These are phyloP conservation scores for Aureobasidium leucospermi DNA, from an alignment of 2,329 filamentous ascomycete genomes.

Conservation along the genomic window DNA sequence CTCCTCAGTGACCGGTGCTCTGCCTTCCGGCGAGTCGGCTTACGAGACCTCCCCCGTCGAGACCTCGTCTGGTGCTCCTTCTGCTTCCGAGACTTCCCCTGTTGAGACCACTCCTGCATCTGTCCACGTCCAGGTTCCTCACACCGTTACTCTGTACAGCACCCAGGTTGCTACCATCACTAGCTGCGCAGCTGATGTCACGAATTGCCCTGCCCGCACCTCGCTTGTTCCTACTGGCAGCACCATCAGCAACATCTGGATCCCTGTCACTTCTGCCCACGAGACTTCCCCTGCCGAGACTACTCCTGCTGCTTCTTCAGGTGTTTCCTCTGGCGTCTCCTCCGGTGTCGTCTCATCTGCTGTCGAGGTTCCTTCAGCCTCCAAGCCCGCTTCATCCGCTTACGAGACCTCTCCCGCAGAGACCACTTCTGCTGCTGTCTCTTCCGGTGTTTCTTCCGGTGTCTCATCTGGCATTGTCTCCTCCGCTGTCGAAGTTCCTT, in stretches of 20 bases:
- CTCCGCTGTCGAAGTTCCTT: background rate
- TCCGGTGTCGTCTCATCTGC: background rate
- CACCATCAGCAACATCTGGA: conserved; percentile 9
- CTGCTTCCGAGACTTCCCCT: conserved; percentile 15
- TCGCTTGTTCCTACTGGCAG: background rate
- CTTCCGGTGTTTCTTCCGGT: conserved; percentile 12
- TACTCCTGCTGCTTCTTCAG: background rate
- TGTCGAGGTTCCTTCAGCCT: conserved; percentile 1
- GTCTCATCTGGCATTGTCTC: conserved; percentile 6
- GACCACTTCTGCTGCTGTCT: conserved; percentile 4
- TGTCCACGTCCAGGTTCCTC: conserved; percentile 3
- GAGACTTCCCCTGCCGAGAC: conserved; percentile 12
- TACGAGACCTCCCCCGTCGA: conserved; percentile 18
- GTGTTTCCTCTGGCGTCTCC: background rate
- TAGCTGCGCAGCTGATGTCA: conserved; percentile 14
- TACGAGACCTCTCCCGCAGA: conserved; percentile 12
- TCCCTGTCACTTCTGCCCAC: conserved; percentile 8
- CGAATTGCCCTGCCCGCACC: conserved; percentile 8
- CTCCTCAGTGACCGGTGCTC: conserved; percentile 8
- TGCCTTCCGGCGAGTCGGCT: conserved; percentile 17
- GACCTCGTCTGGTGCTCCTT: conserved; percentile 17
- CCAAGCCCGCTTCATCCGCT: conserved; percentile 9
- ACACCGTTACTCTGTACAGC: conserved; percentile 16
- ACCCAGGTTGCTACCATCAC: conserved; percentile 17
- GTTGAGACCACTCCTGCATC: conserved; percentile 4